Conservation (phyloP, 805 yeast genomes). For the Lipomyces starkeyi region DNA sequence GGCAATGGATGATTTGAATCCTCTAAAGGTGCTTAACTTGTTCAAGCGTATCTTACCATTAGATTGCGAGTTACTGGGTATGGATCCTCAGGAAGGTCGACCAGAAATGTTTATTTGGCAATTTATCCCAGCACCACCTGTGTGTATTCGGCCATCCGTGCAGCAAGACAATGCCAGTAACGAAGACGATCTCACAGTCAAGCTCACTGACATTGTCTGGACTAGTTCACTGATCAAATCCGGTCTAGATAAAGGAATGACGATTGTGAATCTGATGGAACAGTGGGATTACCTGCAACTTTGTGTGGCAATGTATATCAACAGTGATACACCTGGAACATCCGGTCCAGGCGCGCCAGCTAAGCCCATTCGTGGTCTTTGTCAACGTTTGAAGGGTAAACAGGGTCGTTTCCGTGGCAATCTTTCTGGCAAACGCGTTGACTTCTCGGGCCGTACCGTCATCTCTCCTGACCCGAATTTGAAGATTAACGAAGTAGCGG, state of each 20-base stretch:
- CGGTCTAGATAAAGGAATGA: constrained; percentile 92
- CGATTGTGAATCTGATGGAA: constrained; percentile 88
- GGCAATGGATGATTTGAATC: constrained; percentile 92
- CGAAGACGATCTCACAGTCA: constrained; percentile 97
- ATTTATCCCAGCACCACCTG: constrained; percentile 98
- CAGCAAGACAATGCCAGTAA: constrained; percentile 91
- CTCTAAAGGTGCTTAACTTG: constrained; percentile 82
- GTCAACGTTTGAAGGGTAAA: constrained; percentile 97
- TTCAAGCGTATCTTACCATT: constrained; percentile 84
- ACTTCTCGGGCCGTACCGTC: constrained; percentile 96
- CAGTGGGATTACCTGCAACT: constrained; percentile 98
- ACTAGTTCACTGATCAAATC: constrained; percentile 92
- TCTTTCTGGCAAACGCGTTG: constrained; percentile 97
- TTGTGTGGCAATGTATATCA: constrained; percentile 95
- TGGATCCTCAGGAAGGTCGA: constrained; percentile 85
- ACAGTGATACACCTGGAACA: constrained; percentile 88
- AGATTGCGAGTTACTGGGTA: constrained; percentile 92
- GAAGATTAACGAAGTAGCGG: constrained; percentile 95
- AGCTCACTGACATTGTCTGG: constrained; percentile 95
- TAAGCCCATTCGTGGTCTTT: constrained; percentile 89
- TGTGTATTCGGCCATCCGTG: constrained; percentile 97
- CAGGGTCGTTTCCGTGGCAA: constrained; percentile 99
- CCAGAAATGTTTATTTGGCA: constrained; percentile 98
- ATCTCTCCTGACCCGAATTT: constrained; percentile 98
- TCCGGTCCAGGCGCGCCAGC: constrained; percentile 53